These are phyloP conservation scores for Neonectria punicea DNA, from an alignment of 2,329 filamentous ascomycete genomes.

Conservation along the genomic window DNA sequence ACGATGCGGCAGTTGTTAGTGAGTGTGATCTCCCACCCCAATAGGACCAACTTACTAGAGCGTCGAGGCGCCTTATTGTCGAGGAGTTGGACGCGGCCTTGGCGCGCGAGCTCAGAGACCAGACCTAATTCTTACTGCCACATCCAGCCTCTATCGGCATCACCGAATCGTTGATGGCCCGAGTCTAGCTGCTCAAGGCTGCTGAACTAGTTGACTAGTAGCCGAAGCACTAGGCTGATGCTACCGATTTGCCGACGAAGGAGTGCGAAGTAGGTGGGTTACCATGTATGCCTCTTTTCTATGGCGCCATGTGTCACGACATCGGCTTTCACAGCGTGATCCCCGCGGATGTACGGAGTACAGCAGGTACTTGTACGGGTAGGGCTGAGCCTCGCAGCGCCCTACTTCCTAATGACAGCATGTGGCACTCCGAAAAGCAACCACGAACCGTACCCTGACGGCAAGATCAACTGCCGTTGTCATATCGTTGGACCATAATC, in stretches of 20 bases:
- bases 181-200: slow-evolving; percentile 4
- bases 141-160: slow-evolving; percentile 11
- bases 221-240: slow-evolving; percentile 3
- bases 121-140: neutral
- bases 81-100: slow-evolving; percentile 1
- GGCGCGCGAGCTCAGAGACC: neutral
- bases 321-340: slow-evolving; percentile 17
- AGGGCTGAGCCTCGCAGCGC: slow-evolving; percentile 20
- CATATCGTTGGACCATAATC: neutral
- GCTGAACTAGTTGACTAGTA: slow-evolving; percentile 2
- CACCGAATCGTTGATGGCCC: slow-evolving; percentile 9
- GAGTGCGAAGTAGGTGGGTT: neutral
- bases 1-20: neutral
- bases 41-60: neutral
- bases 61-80: neutral
- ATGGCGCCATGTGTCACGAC: slow-evolving; percentile 17
- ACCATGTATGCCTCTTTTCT: slow-evolving; percentile 1
- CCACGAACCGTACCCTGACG: neutral
- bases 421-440: slow-evolving; percentile 8
- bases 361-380: slow-evolving; percentile 9
- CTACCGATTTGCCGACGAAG: neutral
- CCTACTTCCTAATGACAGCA: slow-evolving; percentile 9
- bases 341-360: slow-evolving; percentile 11
- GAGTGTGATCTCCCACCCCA: neutral
- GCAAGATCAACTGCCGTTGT: neutral